A percentile compares a stretch with the other conserved stretches of the same genome.
Conservation (phyloP, 192 early-diverging fungal species). For the Rhizophagus clarus region DNA sequence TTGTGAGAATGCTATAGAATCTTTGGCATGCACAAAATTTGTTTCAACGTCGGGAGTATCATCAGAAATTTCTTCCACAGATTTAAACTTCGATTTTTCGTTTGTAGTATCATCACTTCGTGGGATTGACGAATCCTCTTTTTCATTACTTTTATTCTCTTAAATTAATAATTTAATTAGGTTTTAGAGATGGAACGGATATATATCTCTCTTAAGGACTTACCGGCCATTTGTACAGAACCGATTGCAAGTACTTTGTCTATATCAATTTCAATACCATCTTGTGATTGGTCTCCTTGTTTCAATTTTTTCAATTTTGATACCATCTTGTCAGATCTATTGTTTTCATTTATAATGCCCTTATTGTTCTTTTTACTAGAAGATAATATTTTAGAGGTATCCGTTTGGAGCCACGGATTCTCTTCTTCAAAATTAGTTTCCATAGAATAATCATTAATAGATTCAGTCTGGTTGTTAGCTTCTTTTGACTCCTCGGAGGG, state of each 20-base stretch:
- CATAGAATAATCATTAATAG: conserved; percentile 43
- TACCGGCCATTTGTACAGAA: conserved; percentile 40
- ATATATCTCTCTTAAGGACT: background rate
- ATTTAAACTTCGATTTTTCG: background rate
- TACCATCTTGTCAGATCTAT: conserved; percentile 65
- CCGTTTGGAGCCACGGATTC: conserved; percentile 82
- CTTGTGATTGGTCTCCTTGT: conserved; percentile 45
- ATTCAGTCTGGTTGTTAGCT: conserved; percentile 58
- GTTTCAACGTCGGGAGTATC: conserved; percentile 37
- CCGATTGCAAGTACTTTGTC: conserved; percentile 63
- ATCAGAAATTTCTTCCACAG: conserved; percentile 30
- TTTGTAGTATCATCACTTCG: background rate
- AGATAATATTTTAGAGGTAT: conserved; percentile 51
- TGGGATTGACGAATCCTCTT: conserved; percentile 2
- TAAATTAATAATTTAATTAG: too few relatives aligned
- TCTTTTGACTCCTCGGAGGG: background rate
- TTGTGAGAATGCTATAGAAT: conserved; percentile 63
- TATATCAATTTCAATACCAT: conserved; percentile 72
- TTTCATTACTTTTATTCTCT: conserved; percentile 14
- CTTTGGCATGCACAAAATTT: conserved; percentile 62
- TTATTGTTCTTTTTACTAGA: conserved; percentile 59
- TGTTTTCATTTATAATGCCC: conserved; percentile 50
- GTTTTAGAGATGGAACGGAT: background rate
- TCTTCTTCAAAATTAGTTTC: conserved; percentile 40
- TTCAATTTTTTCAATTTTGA: conserved; percentile 66